Base-by-base conservation (phyloP, 768 basidiomycete species). In the Psilocybe tampanensis region DNA sequence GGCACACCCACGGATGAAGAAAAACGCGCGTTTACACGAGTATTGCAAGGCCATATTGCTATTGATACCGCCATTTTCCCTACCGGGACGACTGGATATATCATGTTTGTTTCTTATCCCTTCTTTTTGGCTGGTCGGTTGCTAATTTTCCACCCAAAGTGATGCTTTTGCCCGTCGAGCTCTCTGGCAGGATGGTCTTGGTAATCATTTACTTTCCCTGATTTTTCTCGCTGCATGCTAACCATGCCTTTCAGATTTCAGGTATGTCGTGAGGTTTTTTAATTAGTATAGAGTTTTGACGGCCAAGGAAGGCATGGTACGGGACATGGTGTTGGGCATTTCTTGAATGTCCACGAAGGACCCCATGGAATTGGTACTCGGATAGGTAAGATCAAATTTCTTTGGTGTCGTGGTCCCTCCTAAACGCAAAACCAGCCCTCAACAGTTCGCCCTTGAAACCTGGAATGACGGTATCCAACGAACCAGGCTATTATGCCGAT, bases 281-380 rank as follows among this genome's bases (percentile, higher is more conserved):
- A 5, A 21, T 44, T 47, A 7, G 41, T 22, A 29, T 36, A 34
- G 42, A 55, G 44, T 7, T 48, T 23, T 55, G 88, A 86, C 88
- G 66, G 89, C 86, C 64, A 77, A 84, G 84, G 85, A 60, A 89
- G 94, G 58, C 95, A 97, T 60, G 92, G 93, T 4, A 97, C 95
- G 18, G 94, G 94, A 0, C 96, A 98, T 64, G 96, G 97, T 32
- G 90, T 99, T 29, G 96, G 96, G 0, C 88, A 92, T 62, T 98
- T 90, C 75, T 73, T 98, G 52, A 97, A 97, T 59, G 95, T 98
- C 0, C 95, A 98, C 65, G 95, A 98, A 78, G 82, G 84, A 2
- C 85, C 85, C 2, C 86, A 88, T 32, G 85, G 85, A 6, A 84
- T 87, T 54, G 85, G 86, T 44, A 74, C 83, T 34, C 78, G 83